Conservation (phyloP, 192 early-diverging fungal species). For the Mortierella claussenii region DNA sequence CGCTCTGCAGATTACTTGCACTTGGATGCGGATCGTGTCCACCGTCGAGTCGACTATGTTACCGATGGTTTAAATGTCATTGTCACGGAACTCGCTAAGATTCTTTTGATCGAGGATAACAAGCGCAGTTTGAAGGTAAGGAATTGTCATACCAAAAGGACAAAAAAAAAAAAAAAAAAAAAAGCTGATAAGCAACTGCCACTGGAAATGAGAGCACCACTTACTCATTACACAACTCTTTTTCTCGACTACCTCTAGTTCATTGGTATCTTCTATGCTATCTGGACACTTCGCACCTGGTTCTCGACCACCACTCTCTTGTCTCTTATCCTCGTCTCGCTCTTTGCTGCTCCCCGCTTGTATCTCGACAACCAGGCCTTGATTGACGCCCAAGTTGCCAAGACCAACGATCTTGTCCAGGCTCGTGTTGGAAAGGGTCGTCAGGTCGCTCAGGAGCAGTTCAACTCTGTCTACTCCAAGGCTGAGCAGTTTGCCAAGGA, state of each 20-base stretch:
- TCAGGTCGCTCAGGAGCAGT: slow-evolving; percentile 35
- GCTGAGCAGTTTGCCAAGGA: slow-evolving; percentile 50
- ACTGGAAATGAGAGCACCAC: not conserved
- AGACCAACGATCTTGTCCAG: slow-evolving; percentile 41
- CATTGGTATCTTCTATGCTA: slow-evolving; percentile 38
- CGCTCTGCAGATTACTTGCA: slow-evolving; percentile 48
- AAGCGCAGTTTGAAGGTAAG: slow-evolving; percentile 36
- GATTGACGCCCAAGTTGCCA: slow-evolving; percentile 45
- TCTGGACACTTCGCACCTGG: slow-evolving; percentile 53
- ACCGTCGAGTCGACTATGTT: slow-evolving; percentile 45
- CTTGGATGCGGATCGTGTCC: slow-evolving; percentile 34
- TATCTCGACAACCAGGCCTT: slow-evolving; percentile 51
- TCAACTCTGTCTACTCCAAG: slow-evolving; percentile 33
- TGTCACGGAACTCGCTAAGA: slow-evolving; percentile 46
- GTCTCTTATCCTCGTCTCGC: slow-evolving; percentile 38
- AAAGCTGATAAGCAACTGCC: too few species aligned
- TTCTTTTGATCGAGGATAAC: slow-evolving; percentile 46
- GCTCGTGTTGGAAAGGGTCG: slow-evolving; percentile 44
- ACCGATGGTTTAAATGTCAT: slow-evolving; percentile 47
- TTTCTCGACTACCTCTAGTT: slow-evolving; percentile 15
- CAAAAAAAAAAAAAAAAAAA: too few species aligned
- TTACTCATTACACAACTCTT: not conserved
- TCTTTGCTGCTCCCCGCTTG: slow-evolving; percentile 46
- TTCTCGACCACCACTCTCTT: slow-evolving; percentile 50
- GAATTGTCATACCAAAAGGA: not conserved